phyloP scores from a whole-genome alignment of 805 yeast genomes.

The Cyberlindnera americana region DNA sequence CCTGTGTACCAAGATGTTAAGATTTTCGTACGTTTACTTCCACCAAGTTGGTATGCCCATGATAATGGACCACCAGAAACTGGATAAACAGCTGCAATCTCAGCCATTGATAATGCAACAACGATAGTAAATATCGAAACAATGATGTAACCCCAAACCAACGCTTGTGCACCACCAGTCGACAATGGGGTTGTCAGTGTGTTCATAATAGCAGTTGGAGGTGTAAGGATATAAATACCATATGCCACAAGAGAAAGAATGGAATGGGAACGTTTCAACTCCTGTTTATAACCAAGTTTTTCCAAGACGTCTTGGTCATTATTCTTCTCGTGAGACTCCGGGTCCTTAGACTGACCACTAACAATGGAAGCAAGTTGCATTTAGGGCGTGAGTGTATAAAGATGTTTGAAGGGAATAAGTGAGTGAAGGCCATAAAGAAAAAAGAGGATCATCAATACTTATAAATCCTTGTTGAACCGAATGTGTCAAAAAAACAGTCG shows the following conservation, averaged over 20 bases:
- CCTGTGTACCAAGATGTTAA: conserved; percentile 32
- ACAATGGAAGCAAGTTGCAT: conserved; percentile 1
- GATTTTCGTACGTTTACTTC: conserved; percentile 24
- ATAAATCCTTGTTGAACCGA: neutral
- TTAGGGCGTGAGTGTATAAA: too few species aligned
- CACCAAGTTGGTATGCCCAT: conserved; percentile 33
- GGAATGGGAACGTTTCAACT: conserved; percentile 25
- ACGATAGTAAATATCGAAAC: conserved; percentile 25
- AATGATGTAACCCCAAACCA: conserved; percentile 29
- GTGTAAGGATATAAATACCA: conserved; percentile 27
- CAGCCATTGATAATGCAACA: conserved; percentile 28
- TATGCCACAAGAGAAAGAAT: conserved; percentile 23
- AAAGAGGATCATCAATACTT: neutral
- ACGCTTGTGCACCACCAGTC: conserved; percentile 28
- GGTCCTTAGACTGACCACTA: conserved; percentile 9
- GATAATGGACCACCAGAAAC: conserved; percentile 34
- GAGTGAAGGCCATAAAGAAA: neutral
- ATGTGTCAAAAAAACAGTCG: neutral
- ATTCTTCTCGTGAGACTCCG: conserved; percentile 7
- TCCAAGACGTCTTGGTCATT: conserved; percentile 19
- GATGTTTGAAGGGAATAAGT: neutral
- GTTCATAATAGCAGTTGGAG: conserved; percentile 27
- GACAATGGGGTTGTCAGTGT: conserved; percentile 24
- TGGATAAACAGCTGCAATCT: conserved; percentile 33
- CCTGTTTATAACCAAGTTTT: conserved; percentile 27